phyloP scores from a whole-genome alignment of 176 grass and related monocot species.

The Hsuehochloa calcarea region DNA sequence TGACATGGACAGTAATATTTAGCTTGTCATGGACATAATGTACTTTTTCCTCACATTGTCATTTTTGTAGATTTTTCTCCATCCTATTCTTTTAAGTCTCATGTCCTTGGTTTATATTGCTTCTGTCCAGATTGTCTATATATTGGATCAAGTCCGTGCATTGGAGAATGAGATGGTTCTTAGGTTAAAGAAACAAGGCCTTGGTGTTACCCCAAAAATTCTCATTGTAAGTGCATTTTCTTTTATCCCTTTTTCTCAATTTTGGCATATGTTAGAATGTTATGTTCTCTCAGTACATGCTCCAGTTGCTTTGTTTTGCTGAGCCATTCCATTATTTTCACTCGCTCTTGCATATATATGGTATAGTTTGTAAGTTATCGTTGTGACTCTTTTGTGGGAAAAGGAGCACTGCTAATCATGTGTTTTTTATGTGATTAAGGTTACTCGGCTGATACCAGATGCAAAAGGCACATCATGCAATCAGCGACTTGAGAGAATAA shows the following conservation, averaged over 20 bases:
- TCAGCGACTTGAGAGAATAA: constrained; percentile 87
- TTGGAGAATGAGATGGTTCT: constrained; percentile 93
- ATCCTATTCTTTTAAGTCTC: not conserved
- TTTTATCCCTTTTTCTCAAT: not conserved
- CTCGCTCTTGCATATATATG: not conserved
- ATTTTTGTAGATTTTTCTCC: not conserved
- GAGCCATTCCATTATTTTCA: not conserved
- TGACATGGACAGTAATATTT: not conserved
- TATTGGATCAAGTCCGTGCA: constrained; percentile 94
- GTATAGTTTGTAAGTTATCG: not conserved
- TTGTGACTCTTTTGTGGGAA: not conserved
- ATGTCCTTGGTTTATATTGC: constrained; percentile 1
- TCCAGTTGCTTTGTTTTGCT: not conserved
- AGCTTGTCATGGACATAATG: not conserved
- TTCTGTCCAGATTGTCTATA: constrained; percentile 76
- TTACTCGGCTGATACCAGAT: constrained; percentile 93
- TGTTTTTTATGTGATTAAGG: constrained; percentile 46
- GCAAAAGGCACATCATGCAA: constrained; percentile 88
- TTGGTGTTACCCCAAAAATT: constrained; percentile 80
- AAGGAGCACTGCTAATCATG: not conserved
- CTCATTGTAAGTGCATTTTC: constrained; percentile 66
- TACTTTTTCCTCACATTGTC: not conserved
- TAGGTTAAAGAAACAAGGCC: constrained; percentile 83
- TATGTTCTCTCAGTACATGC: constrained; percentile 15
- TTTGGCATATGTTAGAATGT: constrained; percentile 3